phyloP scores from a whole-genome alignment of 257 asterid species.

The Gentiana straminea region DNA sequence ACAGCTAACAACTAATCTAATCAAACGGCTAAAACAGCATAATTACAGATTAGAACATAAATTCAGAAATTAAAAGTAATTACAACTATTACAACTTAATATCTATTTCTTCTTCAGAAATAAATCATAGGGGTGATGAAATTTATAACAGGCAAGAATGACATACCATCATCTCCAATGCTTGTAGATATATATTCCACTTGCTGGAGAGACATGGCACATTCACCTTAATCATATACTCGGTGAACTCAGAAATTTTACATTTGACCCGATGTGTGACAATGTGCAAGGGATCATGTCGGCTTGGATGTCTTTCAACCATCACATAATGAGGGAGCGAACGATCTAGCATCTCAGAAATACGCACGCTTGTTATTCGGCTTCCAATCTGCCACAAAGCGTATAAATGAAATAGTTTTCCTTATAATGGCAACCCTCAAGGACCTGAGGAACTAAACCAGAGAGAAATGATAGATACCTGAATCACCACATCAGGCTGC shows the following conservation, averaged over 20 bases:
- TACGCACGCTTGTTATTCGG: slow-evolving; percentile 76
- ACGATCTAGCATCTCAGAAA: slow-evolving; percentile 66
- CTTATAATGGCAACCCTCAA: not conserved
- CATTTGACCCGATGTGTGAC: slow-evolving; percentile 75
- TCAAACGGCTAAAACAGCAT: too few species aligned
- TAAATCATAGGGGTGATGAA: too few species aligned
- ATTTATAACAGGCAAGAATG: not conserved
- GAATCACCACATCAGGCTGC: slow-evolving; percentile 77
- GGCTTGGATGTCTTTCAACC: slow-evolving; percentile 90
- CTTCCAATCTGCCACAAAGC: slow-evolving; percentile 67
- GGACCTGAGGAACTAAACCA: not conserved
- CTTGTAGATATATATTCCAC: slow-evolving; percentile 42
- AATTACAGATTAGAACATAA: too few species aligned
- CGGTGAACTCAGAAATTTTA: slow-evolving; percentile 42
- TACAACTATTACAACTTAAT: too few species aligned
- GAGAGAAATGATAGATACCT: slow-evolving; percentile 33
- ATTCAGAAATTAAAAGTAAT: too few species aligned
- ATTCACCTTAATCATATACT: slow-evolving; percentile 38
- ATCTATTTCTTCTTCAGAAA: too few species aligned
- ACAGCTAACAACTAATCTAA: too few species aligned
- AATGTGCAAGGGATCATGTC: slow-evolving; percentile 85
- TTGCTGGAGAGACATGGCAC: slow-evolving; percentile 29
- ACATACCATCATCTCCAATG: slow-evolving; percentile 67
- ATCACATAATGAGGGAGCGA: slow-evolving; percentile 63
- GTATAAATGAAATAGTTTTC: not conserved